Evolutionary conservation across 225 moss, liverwort and hornwort genomes (phyloP), one percentile per base, ranked within the genome.

Genomic region (Sphagnum contortum): DNA sequence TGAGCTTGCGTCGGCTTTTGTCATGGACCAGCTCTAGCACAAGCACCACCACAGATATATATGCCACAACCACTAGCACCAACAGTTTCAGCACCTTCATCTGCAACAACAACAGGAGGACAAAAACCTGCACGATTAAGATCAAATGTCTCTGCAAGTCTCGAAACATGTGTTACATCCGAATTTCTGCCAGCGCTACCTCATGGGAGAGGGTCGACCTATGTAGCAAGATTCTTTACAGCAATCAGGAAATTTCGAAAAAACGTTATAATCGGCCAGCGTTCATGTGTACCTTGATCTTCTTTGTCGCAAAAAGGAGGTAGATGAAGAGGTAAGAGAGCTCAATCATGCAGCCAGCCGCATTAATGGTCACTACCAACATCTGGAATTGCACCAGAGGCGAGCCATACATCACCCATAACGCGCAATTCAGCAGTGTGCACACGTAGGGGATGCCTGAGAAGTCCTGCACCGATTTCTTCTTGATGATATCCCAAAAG

Each of bases 391-490:
- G 61, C 58, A 83, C 74, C 44, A 72, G 57, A 4, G 80, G 80
- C 6, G 74, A 69, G 51, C 83, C 83, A 53, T 83, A 80, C 10
- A 79, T 59, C 1, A 76, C 71, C 83, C 79, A 80, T 11, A 83
- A 56, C 12, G 80, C 7, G 62, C 83, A 80, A 68, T 80, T 83
- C 8, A 83, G 77, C 12, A 83, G 72, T 4, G 83, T 83, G 58
- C 74, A 71, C 10, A 80, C 75, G 9, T 79, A 83, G 6, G 79
- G 79, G 8, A 77, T 64, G 54, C 76, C 74, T 1, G 80, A 83
- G 50, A 68, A 83, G 8, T 80, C 70, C 49, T 69, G 71, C 47
- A 74, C 74, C 3, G 85, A 74, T 72, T 66, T 79, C 67, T 60
- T 74, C 68, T 75, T 79, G 7, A 81, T 56, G 44, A 86, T 79